These are phyloP conservation scores for Pyricularia pennisetigena DNA, from an alignment of 2,329 filamentous ascomycete genomes.

Conservation along the genomic window DNA sequence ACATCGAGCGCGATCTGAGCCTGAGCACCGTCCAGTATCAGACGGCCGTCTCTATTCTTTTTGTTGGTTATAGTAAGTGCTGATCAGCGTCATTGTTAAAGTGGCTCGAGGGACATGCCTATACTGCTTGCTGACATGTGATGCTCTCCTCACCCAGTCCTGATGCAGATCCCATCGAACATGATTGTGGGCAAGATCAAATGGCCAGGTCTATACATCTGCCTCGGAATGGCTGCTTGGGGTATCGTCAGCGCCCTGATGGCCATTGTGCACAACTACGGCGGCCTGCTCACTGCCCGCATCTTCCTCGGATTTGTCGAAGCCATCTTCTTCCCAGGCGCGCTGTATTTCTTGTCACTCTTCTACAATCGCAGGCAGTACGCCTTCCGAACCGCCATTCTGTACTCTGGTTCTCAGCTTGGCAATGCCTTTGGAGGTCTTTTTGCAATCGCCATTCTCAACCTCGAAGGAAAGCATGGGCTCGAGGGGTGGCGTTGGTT, in stretches of 20 bases:
- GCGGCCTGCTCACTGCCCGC: constrained; percentile 31
- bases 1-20: constrained; percentile 20
- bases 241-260: constrained; percentile 36
- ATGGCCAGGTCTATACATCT: constrained; percentile 39
- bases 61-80: constrained; percentile 22
- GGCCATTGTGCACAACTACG: constrained; percentile 32
- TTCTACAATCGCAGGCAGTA: constrained; percentile 30
- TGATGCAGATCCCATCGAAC: constrained; percentile 26
- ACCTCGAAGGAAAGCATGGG: constrained; percentile 14
- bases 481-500: constrained; percentile 19
- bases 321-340: constrained; percentile 42
- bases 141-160: constrained; percentile 9
- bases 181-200: constrained; percentile 22
- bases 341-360: constrained; percentile 25
- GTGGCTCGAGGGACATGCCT: not conserved
- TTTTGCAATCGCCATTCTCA: constrained; percentile 21
- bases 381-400: constrained; percentile 20
- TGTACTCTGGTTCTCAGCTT: constrained; percentile 20
- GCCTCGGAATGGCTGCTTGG: constrained; percentile 38
- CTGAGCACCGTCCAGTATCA: constrained; percentile 24
- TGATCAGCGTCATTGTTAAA: not conserved
- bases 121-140: not conserved
- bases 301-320: constrained; percentile 44
- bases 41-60: constrained; percentile 25
- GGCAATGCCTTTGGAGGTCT: constrained; percentile 25